Percentiles rank a stretch among this genome's conserved stretches.
phyloP scores from a whole-genome alignment of 2,329 filamentous ascomycete species.

The Cladosporium austrohemisphaericum region DNA sequence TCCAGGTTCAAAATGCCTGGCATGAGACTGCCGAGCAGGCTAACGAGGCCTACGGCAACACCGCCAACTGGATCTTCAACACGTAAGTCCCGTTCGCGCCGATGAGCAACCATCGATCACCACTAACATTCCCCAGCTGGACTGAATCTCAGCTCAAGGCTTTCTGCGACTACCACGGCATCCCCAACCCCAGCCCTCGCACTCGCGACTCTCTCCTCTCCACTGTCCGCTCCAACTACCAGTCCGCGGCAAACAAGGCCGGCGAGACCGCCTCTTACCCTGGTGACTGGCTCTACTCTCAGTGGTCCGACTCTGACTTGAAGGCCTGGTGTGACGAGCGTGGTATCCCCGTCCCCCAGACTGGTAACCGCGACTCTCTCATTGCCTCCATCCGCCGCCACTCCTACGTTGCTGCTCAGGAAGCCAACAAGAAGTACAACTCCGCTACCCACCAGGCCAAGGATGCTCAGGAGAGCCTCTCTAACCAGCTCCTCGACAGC shows the following conservation, averaged over 20 bases:
- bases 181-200: slow-evolving; percentile 83
- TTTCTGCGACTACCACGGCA: slow-evolving; percentile 83
- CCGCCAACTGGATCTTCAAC: slow-evolving; percentile 91
- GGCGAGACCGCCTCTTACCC: slow-evolving; percentile 83
- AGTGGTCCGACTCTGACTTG: slow-evolving; percentile 89
- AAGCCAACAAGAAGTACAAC: slow-evolving; percentile 56
- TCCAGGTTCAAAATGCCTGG: slow-evolving; percentile 70
- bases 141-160: slow-evolving; percentile 88
- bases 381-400: slow-evolving; percentile 88
- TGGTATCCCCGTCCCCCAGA: slow-evolving; percentile 82
- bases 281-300: slow-evolving; percentile 87
- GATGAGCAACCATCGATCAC: slow-evolving; percentile 14
- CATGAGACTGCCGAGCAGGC: slow-evolving; percentile 75
- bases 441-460: slow-evolving; percentile 56
- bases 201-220: slow-evolving; percentile 78
- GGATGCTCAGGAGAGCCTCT: slow-evolving; percentile 68
- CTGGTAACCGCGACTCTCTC: slow-evolving; percentile 77
- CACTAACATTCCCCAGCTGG: slow-evolving; percentile 61
- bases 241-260: slow-evolving; percentile 67
- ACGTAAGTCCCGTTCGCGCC: slow-evolving; percentile 50
- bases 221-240: slow-evolving; percentile 76
- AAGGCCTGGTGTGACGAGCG: slow-evolving; percentile 91
- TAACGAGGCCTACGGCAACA: slow-evolving; percentile 64
- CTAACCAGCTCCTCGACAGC: slow-evolving; percentile 78
- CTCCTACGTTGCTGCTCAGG: slow-evolving; percentile 54